Conservation (phyloP, 768 basidiomycete genomes). For the Trametes punicea region DNA sequence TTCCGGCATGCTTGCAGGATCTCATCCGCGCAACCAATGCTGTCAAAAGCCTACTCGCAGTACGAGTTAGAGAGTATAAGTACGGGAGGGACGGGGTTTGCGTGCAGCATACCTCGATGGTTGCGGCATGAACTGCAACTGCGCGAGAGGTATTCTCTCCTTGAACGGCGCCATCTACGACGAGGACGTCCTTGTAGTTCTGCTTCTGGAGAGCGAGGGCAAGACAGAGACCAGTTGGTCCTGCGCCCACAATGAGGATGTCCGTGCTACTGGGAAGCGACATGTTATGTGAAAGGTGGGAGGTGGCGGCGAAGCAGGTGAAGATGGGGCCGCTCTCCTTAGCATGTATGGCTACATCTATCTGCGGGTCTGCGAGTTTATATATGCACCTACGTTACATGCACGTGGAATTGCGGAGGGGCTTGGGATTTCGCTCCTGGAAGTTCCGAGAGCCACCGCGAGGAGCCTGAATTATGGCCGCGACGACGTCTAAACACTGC, state of each 20-base stretch:
- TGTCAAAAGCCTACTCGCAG: constrained; percentile 41
- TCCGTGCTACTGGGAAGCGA: constrained; percentile 36
- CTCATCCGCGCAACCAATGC: constrained; percentile 39
- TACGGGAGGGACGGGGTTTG: neutral
- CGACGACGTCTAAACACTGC: no score
- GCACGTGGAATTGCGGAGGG: neutral
- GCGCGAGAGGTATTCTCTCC: constrained; percentile 43
- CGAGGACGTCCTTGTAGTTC: constrained; percentile 39
- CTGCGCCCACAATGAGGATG: constrained; percentile 49
- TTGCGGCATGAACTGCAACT: constrained; percentile 47
- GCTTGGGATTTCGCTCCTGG: neutral
- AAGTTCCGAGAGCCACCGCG: neutral
- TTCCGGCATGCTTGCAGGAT: constrained; percentile 39
- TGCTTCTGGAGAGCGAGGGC: constrained; percentile 44
- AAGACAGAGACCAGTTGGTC: constrained; percentile 45
- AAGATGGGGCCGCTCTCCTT: neutral
- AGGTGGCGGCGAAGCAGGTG: neutral
- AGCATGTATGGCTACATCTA: neutral
- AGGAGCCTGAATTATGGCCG: neutral
- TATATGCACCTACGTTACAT: no score
- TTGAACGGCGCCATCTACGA: constrained; percentile 39
- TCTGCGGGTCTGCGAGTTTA: no score
- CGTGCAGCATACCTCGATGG: constrained; percentile 41
- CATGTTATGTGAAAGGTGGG: constrained; percentile 14
- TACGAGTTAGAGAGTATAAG: neutral